Percentiles rank a stretch among this genome's conserved stretches.
Conservation (phyloP, 2,329 filamentous ascomycete species). For the Paradendryphiella salina region DNA sequence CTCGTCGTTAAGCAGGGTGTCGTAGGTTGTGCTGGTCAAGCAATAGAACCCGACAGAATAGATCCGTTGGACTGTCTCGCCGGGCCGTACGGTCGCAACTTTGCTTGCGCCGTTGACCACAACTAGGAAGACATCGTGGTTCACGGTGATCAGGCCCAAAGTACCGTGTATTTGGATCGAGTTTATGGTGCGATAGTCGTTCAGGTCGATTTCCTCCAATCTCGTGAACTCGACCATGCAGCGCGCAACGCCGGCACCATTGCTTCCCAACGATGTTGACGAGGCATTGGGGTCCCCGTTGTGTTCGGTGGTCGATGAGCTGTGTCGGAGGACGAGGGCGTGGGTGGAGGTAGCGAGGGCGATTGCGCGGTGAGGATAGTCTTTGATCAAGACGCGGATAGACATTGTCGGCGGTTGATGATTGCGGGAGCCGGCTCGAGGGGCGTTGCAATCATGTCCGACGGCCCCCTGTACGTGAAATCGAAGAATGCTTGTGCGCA, state of each 20-base stretch:
- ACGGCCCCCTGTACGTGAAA: conserved; percentile 1
- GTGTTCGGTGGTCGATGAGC: conserved; percentile 63
- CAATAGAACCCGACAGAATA: conserved; percentile 88
- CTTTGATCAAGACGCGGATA: conserved; percentile 80
- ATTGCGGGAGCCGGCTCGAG: conserved; percentile 8
- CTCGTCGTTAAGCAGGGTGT: conserved; percentile 68
- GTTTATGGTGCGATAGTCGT: conserved; percentile 75
- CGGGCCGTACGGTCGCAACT: conserved; percentile 80
- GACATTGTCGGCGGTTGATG: conserved; percentile 38
- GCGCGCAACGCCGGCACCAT: conserved; percentile 51
- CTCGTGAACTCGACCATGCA: conserved; percentile 89
- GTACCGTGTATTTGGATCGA: conserved; percentile 80
- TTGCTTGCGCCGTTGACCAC: conserved; percentile 79
- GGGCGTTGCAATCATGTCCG: conserved; percentile 30
- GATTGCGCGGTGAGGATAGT: conserved; percentile 84
- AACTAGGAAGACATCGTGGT: conserved; percentile 84
- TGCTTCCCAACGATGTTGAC: conserved; percentile 54
- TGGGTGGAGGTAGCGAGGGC: conserved; percentile 79
- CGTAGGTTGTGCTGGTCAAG: conserved; percentile 82
- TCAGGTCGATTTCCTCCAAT: conserved; percentile 66
- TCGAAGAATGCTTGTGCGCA: conserved; percentile 1
- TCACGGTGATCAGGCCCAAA: conserved; percentile 81
- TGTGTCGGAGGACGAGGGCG: conserved; percentile 83
- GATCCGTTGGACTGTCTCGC: conserved; percentile 88
- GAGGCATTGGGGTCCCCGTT: conserved; percentile 59